Evolutionary conservation across 257 asterid species (phyloP).

Genomic region (Rubia yunnanensis): DNA sequence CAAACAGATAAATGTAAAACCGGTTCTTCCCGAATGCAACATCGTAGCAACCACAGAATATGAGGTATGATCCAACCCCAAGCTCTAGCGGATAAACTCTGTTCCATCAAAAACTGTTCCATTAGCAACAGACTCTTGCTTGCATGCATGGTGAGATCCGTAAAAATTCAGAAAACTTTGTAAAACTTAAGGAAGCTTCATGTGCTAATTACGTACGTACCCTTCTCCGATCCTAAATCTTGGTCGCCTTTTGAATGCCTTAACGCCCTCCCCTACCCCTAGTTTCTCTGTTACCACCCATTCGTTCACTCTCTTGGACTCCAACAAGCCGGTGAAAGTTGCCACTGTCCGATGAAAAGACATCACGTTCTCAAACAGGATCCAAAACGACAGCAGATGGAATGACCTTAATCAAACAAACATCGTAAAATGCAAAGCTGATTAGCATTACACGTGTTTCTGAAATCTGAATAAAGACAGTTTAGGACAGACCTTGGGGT

Average conservation of each 20-base stretch:
- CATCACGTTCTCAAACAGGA: conserved; percentile 91
- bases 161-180: too few species aligned
- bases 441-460: too few species aligned
- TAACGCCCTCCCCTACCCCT: conserved; percentile 54
- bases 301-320: conserved; percentile 80
- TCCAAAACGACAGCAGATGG: conserved; percentile 79
- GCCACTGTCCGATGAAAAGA: conserved; percentile 84
- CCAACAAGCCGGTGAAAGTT: conserved; percentile 75
- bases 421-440: background rate
- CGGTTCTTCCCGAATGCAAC: conserved; percentile 38
- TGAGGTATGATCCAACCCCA: conserved; percentile 47
- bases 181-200: too few species aligned
- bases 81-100: conserved; percentile 68
- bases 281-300: conserved; percentile 94
- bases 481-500: conserved; percentile 78
- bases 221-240: conserved; percentile 59
- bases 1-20: conserved; percentile 61
- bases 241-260: conserved; percentile 40
- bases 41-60: conserved; percentile 77
- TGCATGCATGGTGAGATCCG: background rate
- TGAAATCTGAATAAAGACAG: too few species aligned
- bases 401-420: conserved; percentile 40
- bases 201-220: conserved; percentile 26
- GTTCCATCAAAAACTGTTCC: conserved; percentile 4
- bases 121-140: too few species aligned